Conservation (phyloP, 371 early-diverging fungal genomes). For the Dichotomocladium elegans region DNA sequence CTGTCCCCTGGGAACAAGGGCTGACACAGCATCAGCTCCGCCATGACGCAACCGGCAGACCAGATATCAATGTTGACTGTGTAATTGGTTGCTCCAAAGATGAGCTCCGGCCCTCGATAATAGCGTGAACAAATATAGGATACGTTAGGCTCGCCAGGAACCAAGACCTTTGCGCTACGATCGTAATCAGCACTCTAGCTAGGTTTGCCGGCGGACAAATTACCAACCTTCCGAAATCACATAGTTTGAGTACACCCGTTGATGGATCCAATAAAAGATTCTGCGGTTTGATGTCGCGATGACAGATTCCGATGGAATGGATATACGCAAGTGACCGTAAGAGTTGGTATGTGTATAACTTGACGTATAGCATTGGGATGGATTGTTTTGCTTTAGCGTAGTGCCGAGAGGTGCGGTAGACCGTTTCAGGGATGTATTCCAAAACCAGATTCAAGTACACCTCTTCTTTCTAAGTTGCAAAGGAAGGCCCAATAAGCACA, state of each 20-base stretch:
- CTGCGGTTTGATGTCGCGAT: constrained; percentile 69
- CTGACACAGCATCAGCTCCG: constrained; percentile 94
- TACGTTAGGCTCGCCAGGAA: constrained; percentile 93
- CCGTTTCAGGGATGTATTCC: constrained; percentile 86
- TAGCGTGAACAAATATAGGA: constrained; percentile 98
- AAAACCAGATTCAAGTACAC: constrained; percentile 83
- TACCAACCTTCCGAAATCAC: constrained; percentile 94
- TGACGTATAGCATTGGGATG: constrained; percentile 92
- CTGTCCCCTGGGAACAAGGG: constrained; percentile 99
- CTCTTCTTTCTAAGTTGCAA: constrained; percentile 71
- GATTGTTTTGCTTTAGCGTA: constrained; percentile 84
- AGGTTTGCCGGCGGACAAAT: too few relatives aligned
- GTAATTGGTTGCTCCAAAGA: constrained; percentile 96
- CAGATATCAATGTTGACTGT: constrained; percentile 93
- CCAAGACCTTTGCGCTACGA: constrained; percentile 87
- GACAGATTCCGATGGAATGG: constrained; percentile 48
- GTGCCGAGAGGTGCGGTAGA: constrained; percentile 81
- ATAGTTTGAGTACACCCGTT: constrained; percentile 91
- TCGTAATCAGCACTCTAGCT: too few relatives aligned
- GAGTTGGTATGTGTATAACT: constrained; percentile 96
- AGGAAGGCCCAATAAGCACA: neutral
- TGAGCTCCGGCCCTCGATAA: constrained; percentile 98
- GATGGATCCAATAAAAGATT: constrained; percentile 73
- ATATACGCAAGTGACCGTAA: constrained; percentile 81
- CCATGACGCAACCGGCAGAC: constrained; percentile 99